A percentile compares a stretch with the other conserved stretches of the same genome.
phyloP scores from a whole-genome alignment of 1,284 basidiomycete genomes.

The Moesziomyces sp. region DNA sequence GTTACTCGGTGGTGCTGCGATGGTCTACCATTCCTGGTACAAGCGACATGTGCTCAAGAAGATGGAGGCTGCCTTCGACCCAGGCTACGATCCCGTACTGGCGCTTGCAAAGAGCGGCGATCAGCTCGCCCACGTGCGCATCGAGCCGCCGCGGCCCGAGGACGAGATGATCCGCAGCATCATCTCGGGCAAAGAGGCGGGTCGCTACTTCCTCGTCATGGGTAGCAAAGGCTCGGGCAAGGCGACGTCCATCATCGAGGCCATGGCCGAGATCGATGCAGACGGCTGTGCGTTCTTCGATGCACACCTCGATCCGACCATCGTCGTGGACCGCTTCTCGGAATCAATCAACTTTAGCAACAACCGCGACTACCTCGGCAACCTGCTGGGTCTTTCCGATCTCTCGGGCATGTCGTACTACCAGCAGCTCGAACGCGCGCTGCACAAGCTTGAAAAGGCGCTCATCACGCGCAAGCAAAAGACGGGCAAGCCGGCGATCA shows the following conservation, averaged over 20 bases:
- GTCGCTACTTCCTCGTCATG: conserved; percentile 61
- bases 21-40: conserved; percentile 61
- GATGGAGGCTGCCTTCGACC: conserved; percentile 62
- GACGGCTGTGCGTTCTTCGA: conserved; percentile 65
- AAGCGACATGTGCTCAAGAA: conserved; percentile 58
- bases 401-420: conserved; percentile 58
- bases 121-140: conserved; percentile 52
- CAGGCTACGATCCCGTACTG: conserved; percentile 62
- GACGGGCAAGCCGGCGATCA: conserved; percentile 58
- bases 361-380: conserved; percentile 63
- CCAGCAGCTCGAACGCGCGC: conserved; percentile 56
- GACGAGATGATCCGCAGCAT: conserved; percentile 60
- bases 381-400: conserved; percentile 60
- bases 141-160: conserved; percentile 52
- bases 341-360: conserved; percentile 62
- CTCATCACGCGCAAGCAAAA: conserved; percentile 50
- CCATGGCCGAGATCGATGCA: conserved; percentile 56
- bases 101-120: conserved; percentile 52
- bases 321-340: conserved; percentile 61
- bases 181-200: conserved; percentile 56
- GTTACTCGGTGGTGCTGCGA: conserved; percentile 57
- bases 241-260: conserved; percentile 58
- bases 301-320: conserved; percentile 53
- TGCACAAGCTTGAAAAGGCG: conserved; percentile 63
- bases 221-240: conserved; percentile 63